Evolutionary conservation across 202 grass and related monocot species (phyloP), one percentile per base, ranked within the genome.

Genomic region (Cymbopogon flexuosus): DNA sequence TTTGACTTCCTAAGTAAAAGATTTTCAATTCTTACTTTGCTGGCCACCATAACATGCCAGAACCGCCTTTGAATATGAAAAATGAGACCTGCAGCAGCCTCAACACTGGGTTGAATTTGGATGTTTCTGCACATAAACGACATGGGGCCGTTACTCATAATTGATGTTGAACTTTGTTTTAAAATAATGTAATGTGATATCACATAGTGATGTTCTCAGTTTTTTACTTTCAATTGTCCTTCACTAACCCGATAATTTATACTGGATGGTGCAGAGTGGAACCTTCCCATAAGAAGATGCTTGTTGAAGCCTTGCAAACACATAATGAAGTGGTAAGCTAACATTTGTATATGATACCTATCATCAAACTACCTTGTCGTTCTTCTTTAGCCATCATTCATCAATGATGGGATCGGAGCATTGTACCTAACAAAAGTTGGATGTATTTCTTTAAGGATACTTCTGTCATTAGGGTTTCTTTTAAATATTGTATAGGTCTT

Each of bases 281-380:
- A 89, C 96, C 96, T 88, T 95, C 92, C 59, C 96, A 99, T 81
- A 99, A 99, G 80, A 99, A 88, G 84, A 95, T 99, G 92, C 87
- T 99, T 60, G 92, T 99, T 81, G 96, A 99, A 93, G 90, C 90
- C 58, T 89, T 99, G 83, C 89, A 99, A 88, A 88, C 90, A 88
- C 92, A 95, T 27, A 95, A 93, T 84, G 96, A 99, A 99, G 96
- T 99, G 92, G 96, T 99, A 93, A 72, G 86, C 70, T 62, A 67
- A 69, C 10, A 22, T 68, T 51, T 88, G 37, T 68, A 39, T 65
- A 87, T 9, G 24, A 58, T 57, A 35, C 37, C n/a, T 72, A 63
- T 54, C 46, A 43, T 63, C 52, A 70, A 71, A 62, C 24, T 47
- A 21, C 56, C 24, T 6, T 8, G 49, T 60, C 31, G 11, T 18